Conservation (phyloP, 2,329 filamentous ascomycete genomes). For the Ceratocystis papillata region DNA sequence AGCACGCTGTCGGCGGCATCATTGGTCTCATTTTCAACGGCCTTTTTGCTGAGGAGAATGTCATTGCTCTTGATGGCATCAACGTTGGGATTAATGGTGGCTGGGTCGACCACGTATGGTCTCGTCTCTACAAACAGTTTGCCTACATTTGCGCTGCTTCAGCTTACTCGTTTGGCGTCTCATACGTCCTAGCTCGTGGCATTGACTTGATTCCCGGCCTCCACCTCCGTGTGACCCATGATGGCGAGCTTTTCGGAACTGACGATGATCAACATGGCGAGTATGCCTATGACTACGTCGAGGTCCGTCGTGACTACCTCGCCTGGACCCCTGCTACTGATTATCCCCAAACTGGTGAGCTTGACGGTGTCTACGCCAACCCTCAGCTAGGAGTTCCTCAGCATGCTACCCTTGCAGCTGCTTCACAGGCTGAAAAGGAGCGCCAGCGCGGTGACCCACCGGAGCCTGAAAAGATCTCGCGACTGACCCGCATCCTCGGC, state of each 20-base stretch:
- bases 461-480: slow-evolving; percentile 26
- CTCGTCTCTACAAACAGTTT: slow-evolving; percentile 66
- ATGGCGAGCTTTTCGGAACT: slow-evolving; percentile 78
- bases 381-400: slow-evolving; percentile 64
- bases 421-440: slow-evolving; percentile 26
- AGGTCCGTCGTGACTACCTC: slow-evolving; percentile 77
- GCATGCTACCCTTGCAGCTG: slow-evolving; percentile 41
- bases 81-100: slow-evolving; percentile 59
- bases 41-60: slow-evolving; percentile 57
- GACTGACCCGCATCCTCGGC: slow-evolving; percentile 25
- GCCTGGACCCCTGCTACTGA: slow-evolving; percentile 58
- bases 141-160: slow-evolving; percentile 60
- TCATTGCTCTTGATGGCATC: slow-evolving; percentile 66
- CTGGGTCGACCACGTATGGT: slow-evolving; percentile 65
- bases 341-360: slow-evolving; percentile 42
- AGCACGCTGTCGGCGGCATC: slow-evolving; percentile 59
- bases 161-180: slow-evolving; percentile 62
- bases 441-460: slow-evolving; percentile 21
- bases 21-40: slow-evolving; percentile 63
- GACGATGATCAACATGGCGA: slow-evolving; percentile 84
- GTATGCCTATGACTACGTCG: slow-evolving; percentile 83
- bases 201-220: slow-evolving; percentile 69
- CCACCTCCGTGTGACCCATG: slow-evolving; percentile 66
- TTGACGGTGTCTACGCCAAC: slow-evolving; percentile 36
- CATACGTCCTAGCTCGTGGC: slow-evolving; percentile 58